Percentiles rank a stretch among this genome's conserved stretches.
These are phyloP conservation scores for Perkinsus marinus DNA, from an alignment of 169 alveolate genomes.

Conservation along the genomic window DNA sequence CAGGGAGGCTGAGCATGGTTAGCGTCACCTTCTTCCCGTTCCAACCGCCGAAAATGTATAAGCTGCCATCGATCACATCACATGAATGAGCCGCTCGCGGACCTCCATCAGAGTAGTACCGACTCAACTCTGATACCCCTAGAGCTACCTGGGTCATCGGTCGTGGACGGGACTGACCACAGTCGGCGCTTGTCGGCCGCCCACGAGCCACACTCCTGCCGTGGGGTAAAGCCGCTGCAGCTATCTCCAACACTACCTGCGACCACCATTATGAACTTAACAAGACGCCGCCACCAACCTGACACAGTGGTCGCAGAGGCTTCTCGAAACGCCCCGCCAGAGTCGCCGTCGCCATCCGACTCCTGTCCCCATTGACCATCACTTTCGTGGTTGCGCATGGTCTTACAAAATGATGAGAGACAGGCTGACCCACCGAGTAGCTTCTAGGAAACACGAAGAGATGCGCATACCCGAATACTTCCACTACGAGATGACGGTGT, in stretches of 20 bases:
- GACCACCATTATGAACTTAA: background rate
- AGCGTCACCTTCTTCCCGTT: slow-evolving; percentile 27
- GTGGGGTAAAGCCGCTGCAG: background rate
- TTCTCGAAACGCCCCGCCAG: background rate
- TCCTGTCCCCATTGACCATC: background rate
- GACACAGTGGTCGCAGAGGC: background rate
- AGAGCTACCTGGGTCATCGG: background rate
- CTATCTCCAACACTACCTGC: background rate
- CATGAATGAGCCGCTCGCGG: slow-evolving; percentile 58
- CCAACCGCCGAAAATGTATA: slow-evolving; percentile 52
- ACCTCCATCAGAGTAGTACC: background rate
- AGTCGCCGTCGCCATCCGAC: background rate
- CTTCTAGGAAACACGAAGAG: too few relatives aligned
- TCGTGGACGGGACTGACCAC: background rate
- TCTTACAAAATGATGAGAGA: background rate
- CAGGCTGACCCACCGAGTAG: background rate
- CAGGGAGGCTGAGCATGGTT: background rate
- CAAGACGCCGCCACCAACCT: background rate
- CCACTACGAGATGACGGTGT: too few relatives aligned
- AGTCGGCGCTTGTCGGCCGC: background rate
- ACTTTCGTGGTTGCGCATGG: background rate
- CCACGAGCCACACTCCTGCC: background rate
- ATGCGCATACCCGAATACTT: too few relatives aligned
- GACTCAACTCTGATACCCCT: background rate
- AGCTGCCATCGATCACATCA: slow-evolving; percentile 16